Evolutionary conservation across 139 green algal species (phyloP).

Genomic region (Picochlorum sp.): DNA sequence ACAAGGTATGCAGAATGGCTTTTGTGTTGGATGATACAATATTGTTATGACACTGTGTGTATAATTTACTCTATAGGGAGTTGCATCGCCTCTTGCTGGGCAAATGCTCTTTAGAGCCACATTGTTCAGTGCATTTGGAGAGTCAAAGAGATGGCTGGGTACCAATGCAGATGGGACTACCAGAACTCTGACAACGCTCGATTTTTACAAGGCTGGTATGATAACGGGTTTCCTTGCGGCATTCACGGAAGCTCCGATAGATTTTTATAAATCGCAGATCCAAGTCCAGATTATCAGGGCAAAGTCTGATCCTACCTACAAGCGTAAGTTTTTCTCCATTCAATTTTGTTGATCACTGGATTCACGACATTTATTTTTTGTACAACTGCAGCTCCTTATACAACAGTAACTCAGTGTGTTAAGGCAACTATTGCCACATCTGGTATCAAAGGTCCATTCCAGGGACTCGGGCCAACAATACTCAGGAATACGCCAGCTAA

Average conservation of each 20-base stretch:
- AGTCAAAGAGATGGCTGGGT: slow-evolving; percentile 68
- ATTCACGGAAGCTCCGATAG: slow-evolving; percentile 85
- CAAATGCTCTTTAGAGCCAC: slow-evolving; percentile 91
- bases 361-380: slow-evolving; percentile 6
- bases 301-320: slow-evolving; percentile 74
- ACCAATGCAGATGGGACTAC: slow-evolving; percentile 67
- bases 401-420: slow-evolving; percentile 60
- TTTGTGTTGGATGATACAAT: not conserved
- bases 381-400: slow-evolving; percentile 65
- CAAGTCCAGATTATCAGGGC: slow-evolving; percentile 84
- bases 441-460: slow-evolving; percentile 74
- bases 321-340: slow-evolving; percentile 39
- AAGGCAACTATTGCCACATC: slow-evolving; percentile 55
- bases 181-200: slow-evolving; percentile 32
- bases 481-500: slow-evolving; percentile 88
- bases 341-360: not conserved
- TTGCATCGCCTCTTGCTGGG: slow-evolving; percentile 79
- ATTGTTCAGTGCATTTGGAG: slow-evolving; percentile 79
- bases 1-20: slow-evolving; percentile 63
- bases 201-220: slow-evolving; percentile 73
- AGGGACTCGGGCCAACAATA: slow-evolving; percentile 75
- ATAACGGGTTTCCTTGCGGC: slow-evolving; percentile 77
- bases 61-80: slow-evolving; percentile 47
- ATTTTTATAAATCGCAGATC: slow-evolving; percentile 96
- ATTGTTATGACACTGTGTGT: not conserved